Evolutionary conservation across 2,329 filamentous ascomycete genomes (phyloP).

Genomic region (Myriosclerotinia duriaeana): DNA sequence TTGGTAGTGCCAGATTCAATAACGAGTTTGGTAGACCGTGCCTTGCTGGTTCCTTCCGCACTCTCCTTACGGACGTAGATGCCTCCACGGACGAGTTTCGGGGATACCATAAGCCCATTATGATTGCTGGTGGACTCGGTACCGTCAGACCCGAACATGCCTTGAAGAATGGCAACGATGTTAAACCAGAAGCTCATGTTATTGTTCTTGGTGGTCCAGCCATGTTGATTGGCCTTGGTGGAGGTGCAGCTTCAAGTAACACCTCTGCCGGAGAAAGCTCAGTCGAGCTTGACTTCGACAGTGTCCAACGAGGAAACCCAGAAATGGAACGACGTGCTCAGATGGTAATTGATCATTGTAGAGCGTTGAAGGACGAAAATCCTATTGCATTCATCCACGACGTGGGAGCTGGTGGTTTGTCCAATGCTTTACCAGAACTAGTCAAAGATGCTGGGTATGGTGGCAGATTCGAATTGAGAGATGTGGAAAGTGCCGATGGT

Average conservation of each 20-base stretch:
- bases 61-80: slow-evolving; percentile 70
- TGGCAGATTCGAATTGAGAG: slow-evolving; percentile 89
- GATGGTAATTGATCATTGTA: slow-evolving; percentile 96
- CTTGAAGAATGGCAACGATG: slow-evolving; percentile 75
- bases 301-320: slow-evolving; percentile 94
- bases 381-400: slow-evolving; percentile 98
- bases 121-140: slow-evolving; percentile 94
- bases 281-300: slow-evolving; percentile 92
- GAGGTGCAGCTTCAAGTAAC: slow-evolving; percentile 90
- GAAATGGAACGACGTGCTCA: slow-evolving; percentile 94
- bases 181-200: slow-evolving; percentile 83
- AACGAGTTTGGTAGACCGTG: slow-evolving; percentile 95
- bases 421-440: slow-evolving; percentile 79
- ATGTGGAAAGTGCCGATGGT: slow-evolving; percentile 84
- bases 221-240: slow-evolving; percentile 96
- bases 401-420: slow-evolving; percentile 88
- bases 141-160: slow-evolving; percentile 90
- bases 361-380: slow-evolving; percentile 76
- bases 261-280: slow-evolving; percentile 84
- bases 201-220: slow-evolving; percentile 93
- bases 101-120: slow-evolving; percentile 97
- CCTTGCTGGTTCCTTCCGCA: slow-evolving; percentile 87
- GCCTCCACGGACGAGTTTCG: slow-evolving; percentile 58
- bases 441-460: slow-evolving; percentile 90
- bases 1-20: slow-evolving; percentile 93